These are phyloP conservation scores for Pichia sp. DNA, from an alignment of 1,139 yeast species.

Conservation along the genomic window DNA sequence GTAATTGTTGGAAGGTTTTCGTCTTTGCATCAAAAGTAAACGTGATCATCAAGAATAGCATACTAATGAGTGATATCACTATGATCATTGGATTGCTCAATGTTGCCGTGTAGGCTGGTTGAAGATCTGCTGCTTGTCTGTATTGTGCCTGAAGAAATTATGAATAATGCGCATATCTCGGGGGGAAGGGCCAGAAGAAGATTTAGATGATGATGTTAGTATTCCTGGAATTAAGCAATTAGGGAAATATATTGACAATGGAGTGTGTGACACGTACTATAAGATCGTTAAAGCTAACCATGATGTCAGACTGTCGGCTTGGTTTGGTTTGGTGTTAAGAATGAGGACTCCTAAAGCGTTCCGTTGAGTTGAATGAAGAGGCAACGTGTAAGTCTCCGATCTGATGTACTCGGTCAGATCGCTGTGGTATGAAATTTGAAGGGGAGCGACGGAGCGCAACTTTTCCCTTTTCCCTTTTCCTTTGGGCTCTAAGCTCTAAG, in stretches of 20 bases:
- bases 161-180: too few relatives aligned
- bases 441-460: too few relatives aligned
- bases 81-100: constrained; percentile 12
- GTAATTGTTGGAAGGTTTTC: background rate
- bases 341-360: too few relatives aligned
- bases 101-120: constrained; percentile 3
- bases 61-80: constrained; percentile 1
- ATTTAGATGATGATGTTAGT: background rate
- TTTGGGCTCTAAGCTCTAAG: too few relatives aligned
- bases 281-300: constrained; percentile 4
- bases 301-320: background rate
- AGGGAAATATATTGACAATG: too few relatives aligned
- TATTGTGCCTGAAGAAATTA: constrained; percentile 6
- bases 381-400: too few relatives aligned
- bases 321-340: background rate
- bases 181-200: too few relatives aligned
- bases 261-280: constrained; percentile 4
- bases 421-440: too few relatives aligned
- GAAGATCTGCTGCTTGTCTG: constrained; percentile 1
- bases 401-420: too few relatives aligned
- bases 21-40: constrained; percentile 8
- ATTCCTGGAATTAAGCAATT: too few relatives aligned
- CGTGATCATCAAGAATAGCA: constrained; percentile 6
- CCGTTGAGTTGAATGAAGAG: too few relatives aligned
- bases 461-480: too few relatives aligned